Evolutionary conservation across 2,329 filamentous ascomycete genomes (phyloP).

Genomic region (Nemania sp.): DNA sequence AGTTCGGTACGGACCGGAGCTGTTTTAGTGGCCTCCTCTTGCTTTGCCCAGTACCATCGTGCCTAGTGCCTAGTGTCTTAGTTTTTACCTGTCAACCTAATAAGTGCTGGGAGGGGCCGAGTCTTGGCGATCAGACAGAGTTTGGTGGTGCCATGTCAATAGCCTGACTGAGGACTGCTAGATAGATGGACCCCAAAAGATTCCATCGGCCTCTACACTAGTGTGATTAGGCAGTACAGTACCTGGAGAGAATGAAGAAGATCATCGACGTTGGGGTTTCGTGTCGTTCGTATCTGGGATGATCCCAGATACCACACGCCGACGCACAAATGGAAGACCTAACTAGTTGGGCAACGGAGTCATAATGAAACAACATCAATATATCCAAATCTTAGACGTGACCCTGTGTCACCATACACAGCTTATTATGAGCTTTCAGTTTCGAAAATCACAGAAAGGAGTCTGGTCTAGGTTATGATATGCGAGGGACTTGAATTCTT

Average conservation of each 20-base stretch:
- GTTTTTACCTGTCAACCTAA: conserved; percentile 10
- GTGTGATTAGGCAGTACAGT: too few relatives aligned
- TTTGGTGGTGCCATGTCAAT: conserved; percentile 23
- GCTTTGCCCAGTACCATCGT: background rate
- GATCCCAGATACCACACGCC: too few relatives aligned
- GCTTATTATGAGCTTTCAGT: background rate
- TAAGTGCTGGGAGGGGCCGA: conserved; percentile 13
- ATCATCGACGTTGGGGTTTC: background rate
- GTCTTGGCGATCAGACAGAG: conserved; percentile 27
- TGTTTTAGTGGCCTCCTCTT: conserved; percentile 6
- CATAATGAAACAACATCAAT: background rate
- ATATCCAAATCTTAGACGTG: background rate
- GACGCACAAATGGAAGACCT: too few relatives aligned
- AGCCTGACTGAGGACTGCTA: background rate
- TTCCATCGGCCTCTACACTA: too few relatives aligned
- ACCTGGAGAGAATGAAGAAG: background rate
- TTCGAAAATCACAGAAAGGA: conserved; percentile 4
- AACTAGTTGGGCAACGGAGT: too few relatives aligned
- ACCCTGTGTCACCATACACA: background rate
- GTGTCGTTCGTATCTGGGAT: background rate
- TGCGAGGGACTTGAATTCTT: conserved; percentile 29
- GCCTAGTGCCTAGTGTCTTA: background rate
- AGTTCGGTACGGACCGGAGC: conserved; percentile 13
- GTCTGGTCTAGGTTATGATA: background rate
- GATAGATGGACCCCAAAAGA: too few relatives aligned